Conservation (phyloP, 768 basidiomycete species). For the Royoungia palumana region DNA sequence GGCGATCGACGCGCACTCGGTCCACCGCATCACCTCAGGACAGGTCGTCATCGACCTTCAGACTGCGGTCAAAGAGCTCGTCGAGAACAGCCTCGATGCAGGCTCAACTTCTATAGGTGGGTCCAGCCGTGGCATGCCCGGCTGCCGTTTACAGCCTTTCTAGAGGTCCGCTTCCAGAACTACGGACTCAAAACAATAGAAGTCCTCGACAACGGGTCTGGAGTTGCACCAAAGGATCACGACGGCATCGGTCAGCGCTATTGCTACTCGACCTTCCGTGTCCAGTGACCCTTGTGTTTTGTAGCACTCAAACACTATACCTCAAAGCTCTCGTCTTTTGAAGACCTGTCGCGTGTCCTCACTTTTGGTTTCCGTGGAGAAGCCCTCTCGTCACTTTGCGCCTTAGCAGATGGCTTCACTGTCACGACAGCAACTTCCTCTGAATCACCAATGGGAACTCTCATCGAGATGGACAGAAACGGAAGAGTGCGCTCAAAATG, state of each 20-base stretch:
- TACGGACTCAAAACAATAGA: constrained; percentile 81
- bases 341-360: constrained; percentile 63
- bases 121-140: constrained; percentile 18
- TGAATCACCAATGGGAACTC: constrained; percentile 74
- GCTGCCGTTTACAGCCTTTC: not conserved
- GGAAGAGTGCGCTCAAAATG: constrained; percentile 58
- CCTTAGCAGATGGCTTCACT: constrained; percentile 52
- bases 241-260: constrained; percentile 64
- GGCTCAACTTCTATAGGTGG: constrained; percentile 82
- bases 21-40: constrained; percentile 89
- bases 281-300: not conserved
- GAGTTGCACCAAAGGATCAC: constrained; percentile 76
- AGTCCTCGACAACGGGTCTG: constrained; percentile 89
- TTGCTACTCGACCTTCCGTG: not conserved
- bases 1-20: constrained; percentile 70
- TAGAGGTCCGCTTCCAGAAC: constrained; percentile 89
- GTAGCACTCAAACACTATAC: constrained; percentile 88
- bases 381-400: constrained; percentile 91
- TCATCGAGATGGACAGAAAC: constrained; percentile 65
- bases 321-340: constrained; percentile 76
- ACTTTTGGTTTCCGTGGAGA: constrained; percentile 97
- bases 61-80: constrained; percentile 91
- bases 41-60: constrained; percentile 95
- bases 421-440: constrained; percentile 5
- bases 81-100: constrained; percentile 96